Evolutionary conservation across 2,329 filamentous ascomycete genomes (phyloP).

Genomic region (Raffaelea albimanens): DNA sequence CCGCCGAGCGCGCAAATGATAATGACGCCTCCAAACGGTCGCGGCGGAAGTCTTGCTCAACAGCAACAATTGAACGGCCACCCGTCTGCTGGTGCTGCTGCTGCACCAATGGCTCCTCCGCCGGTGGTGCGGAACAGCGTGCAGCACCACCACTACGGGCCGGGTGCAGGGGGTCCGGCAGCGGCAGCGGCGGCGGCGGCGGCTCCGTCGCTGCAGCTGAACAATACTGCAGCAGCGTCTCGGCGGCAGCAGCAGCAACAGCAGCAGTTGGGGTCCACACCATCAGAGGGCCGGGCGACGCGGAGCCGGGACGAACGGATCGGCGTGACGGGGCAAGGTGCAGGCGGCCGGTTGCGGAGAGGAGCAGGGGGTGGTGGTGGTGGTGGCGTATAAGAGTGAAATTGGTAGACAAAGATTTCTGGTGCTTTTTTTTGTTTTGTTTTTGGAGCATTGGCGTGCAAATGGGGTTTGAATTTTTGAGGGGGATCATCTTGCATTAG

Average conservation of each 20-base stretch:
- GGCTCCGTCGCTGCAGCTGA: background rate
- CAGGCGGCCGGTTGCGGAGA: background rate
- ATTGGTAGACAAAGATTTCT: background rate
- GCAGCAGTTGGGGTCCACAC: background rate
- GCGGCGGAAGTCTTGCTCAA: background rate
- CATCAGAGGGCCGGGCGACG: conserved; percentile 16
- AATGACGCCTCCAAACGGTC: conserved; percentile 7
- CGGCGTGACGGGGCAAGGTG: conserved; percentile 15
- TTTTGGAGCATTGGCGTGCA: too few species aligned
- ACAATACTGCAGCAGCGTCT: conserved; percentile 1
- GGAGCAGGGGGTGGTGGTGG: background rate
- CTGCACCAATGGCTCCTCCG: background rate
- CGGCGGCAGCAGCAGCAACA: background rate
- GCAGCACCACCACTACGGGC: too few species aligned
- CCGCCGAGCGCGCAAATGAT: conserved; percentile 4
- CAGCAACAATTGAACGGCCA: background rate
- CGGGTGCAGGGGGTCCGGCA: too few species aligned
- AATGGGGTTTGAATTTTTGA: too few species aligned
- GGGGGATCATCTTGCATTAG: too few species aligned
- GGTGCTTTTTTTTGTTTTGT: too few species aligned
- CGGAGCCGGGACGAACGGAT: conserved; percentile 22
- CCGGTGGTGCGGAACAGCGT: background rate
- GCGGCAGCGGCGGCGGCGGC: background rate
- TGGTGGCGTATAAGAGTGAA: too few species aligned
- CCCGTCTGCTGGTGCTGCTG: background rate